phyloP scores from a whole-genome alignment of 2,329 filamentous ascomycete species.

The Fusarium sp. region DNA sequence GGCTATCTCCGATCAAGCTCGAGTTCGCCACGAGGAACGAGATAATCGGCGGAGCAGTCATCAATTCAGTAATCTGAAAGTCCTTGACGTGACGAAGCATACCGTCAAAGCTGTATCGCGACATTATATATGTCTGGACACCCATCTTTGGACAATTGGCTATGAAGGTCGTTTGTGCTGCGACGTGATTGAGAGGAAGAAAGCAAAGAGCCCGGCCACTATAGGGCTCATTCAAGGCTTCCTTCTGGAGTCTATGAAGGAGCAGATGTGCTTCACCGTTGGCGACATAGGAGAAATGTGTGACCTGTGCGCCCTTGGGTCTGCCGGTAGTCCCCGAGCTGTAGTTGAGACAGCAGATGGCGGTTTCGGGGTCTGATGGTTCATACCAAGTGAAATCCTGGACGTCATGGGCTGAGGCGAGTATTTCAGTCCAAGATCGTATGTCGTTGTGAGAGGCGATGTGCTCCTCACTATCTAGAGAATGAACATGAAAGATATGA shows the following conservation, averaged over 20 bases:
- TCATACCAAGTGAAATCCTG: background rate
- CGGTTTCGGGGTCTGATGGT: background rate
- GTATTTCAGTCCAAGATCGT: background rate
- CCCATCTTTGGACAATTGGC: background rate
- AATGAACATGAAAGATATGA: background rate
- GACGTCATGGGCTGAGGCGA: background rate
- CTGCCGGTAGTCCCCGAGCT: background rate
- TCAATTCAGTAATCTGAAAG: background rate
- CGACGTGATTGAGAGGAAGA: background rate
- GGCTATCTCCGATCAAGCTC: background rate
- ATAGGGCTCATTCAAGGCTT: background rate
- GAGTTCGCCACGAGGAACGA: background rate
- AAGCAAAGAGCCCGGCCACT: background rate
- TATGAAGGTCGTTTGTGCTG: background rate
- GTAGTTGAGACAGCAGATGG: background rate
- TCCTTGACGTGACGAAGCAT: background rate
- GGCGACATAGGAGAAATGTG: background rate
- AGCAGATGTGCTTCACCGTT: background rate
- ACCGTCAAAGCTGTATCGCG: background rate
- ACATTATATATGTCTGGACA: background rate
- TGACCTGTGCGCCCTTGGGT: background rate
- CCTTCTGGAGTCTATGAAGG: background rate
- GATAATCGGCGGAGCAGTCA: background rate
- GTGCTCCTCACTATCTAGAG: background rate
- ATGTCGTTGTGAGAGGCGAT: background rate